Percentiles rank a stretch among this genome's conserved stretches.
phyloP scores from a whole-genome alignment of 495 filamentous ascomycete genomes.

The Penicillium antarcticum region DNA sequence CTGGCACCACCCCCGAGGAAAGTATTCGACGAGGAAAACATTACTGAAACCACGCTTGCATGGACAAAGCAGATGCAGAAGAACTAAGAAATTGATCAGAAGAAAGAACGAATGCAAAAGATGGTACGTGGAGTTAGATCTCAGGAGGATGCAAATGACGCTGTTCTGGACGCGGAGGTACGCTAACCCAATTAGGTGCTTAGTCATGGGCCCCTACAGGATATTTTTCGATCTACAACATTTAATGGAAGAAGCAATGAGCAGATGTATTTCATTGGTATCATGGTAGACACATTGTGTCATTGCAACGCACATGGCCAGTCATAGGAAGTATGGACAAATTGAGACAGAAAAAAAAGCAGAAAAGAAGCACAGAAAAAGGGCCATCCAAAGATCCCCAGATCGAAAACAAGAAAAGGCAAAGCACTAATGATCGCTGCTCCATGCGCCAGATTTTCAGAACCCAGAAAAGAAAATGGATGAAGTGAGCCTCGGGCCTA shows the following conservation, averaged over 20 bases:
- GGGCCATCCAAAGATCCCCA: background rate
- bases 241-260: background rate
- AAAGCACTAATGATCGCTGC: constrained; percentile 7
- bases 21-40: constrained; percentile 87
- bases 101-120: constrained; percentile 15
- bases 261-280: constrained; percentile 3
- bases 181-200: constrained; percentile 22
- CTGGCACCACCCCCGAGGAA: constrained; percentile 75
- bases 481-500: constrained; percentile 1
- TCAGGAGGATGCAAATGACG: constrained; percentile 34
- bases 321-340: constrained; percentile 10
- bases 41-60: constrained; percentile 41
- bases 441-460: constrained; percentile 13
- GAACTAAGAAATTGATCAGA: constrained; percentile 21
- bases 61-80: constrained; percentile 22
- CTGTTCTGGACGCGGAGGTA: constrained; percentile 25
- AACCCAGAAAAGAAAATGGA: constrained; percentile 3
- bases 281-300: constrained; percentile 5
- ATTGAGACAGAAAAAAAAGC: background rate
- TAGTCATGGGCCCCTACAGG: constrained; percentile 14
- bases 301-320: background rate
- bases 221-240: constrained; percentile 5
- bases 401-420: constrained; percentile 7
- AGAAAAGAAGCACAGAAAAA: constrained; percentile 3
- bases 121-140: constrained; percentile 10